Evolutionary conservation across 2,329 filamentous ascomycete species (phyloP), one percentile per base, ranked within the genome.

Genomic region (Curvularia eragrostidis): DNA sequence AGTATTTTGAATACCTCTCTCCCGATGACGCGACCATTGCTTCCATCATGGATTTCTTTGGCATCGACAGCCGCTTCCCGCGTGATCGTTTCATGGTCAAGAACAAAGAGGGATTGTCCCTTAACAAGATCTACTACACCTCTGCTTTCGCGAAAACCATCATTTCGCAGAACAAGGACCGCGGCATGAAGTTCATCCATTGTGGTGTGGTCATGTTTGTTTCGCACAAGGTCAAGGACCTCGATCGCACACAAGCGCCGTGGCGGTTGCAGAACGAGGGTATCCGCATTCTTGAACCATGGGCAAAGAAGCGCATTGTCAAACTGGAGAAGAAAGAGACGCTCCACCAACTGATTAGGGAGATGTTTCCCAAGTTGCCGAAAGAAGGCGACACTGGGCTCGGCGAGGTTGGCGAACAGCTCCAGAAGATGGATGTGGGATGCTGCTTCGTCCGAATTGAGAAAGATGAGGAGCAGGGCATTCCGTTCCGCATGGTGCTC

Each of bases 251-350:
- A 0, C 93, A 96, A 58, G 90, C 89, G 5, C 88, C 89, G 34
- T 99, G 95, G 95, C 88, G 95, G 46, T 95, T 99, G 68, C 95
- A 99, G 82, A 91, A 89, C 12, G 95, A 99, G 78, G 95, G 95
- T 23, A 87, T 99, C 80, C 88, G 90, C 9, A 93, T 99, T 65
- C 83, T 97, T 34, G 91, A 97, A 73, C 91, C 91, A 24, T 98
- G 96, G 84, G 89, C 98, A 1, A 91, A 91, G 19, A 85, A 90
- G 52, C 86, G 95, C 18, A 85, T 94, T 9, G 85, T 99, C 84
- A 85, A 52, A 82, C 97, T 54, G 86, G 85, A 66, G 88, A 90
- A 75, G 89, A 91, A 80, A 34, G 85, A 89, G 65, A 98, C 93
- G 0, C 84, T 99, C 62, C 86, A 87, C 59, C 89, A 86, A 72